Evolutionary conservation across 768 basidiomycete species (phyloP), one percentile per base, ranked within the genome.

Genomic region (Pisolithus microcarpus): DNA sequence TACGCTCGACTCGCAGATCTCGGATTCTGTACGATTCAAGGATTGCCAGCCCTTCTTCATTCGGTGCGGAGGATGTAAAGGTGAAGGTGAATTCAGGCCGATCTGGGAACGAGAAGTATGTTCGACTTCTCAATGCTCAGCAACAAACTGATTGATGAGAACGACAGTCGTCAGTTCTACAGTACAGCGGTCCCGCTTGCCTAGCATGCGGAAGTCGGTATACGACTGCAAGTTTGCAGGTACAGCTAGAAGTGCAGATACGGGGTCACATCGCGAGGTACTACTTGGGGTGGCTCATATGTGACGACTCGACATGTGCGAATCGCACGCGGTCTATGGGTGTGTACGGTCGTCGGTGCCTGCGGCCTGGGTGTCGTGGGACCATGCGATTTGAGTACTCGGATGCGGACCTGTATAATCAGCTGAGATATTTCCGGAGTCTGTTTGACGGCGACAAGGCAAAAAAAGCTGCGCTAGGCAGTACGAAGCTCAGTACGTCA

Each of bases 311-410:
- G 19, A 85, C 84, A 0, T 99, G 96, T 61, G 80, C 80, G 8
- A 75, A 82, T 53, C 78, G 88, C 36, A 93, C 95, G n/a, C 76
- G 96, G 18, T 88, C 85, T 77, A 95, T 97, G 90, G 76, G 87
- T 34, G 91, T 97, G 0, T 94, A 92, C 65, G 93, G 91, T 6
- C 78, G 83, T 30, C 74, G 85, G 46, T 99, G 96, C 64, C 63
- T 92, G 49, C 78, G 79, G 43, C 40, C 54, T 0, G 36, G 8
- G 23, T 67, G 65, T 47, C 34, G 0, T 0, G 59, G 59, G 0
- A 51, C 4, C 9, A 54, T 28, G 1, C 52, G 34, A 38, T 50
- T 53, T 9, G 64, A 97, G 87, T 97, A 94, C 64, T 76, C 85
- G 34, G 93, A 97, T 62, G 70, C 76, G 8, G 78, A 82, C 57